Base-by-base conservation (phyloP, 2,329 filamentous ascomycete species). In the Fonsecaea pedrosoi region DNA sequence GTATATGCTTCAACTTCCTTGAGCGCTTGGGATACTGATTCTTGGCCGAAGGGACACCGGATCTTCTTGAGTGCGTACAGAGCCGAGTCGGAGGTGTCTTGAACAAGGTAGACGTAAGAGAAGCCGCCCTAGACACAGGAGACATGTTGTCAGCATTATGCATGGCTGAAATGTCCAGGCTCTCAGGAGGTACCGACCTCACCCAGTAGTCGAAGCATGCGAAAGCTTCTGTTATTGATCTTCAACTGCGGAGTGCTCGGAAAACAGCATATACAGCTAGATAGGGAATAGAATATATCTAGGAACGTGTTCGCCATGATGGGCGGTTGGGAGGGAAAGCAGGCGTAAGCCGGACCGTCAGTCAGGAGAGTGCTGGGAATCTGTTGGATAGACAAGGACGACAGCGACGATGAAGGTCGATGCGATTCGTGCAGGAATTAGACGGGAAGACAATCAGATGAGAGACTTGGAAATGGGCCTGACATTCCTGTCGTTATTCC, bases 61-160 rank as follows among this genome's bases (percentile, higher is more conserved):
- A 99, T 99, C 86, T 99, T 99, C 81, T 99, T 99, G 69, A 98
- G 89, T 18, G 95, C 95, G 79, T 96, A 94, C 55, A 97, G 87
- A 74, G 94, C 89, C 67, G 92, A 91, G 35, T 72, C 70, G 62
- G 87, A 84, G 56, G 91, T 94, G 79, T 97, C 94, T 84, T 98
- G 92, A 67, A 99, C 95, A 67, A 99, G 91, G 82, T 99, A 99
- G 74, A 99, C 95, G 80, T 98, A 99, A 71, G 93, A 97, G 84
- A 99, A 99, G 75, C 95, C 95, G 77, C 95, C 95, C 90, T 94
- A 70, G 65, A 50, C 25, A 18, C 8, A 50, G 53, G 25, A 55
- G n/a, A 60, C 25, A 42, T 12, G 42, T 15, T 21, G 42, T 18
- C 15, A 32, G 42, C 35, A 48, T 34, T 32, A 12, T 53, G 5